These are phyloP conservation scores for Exidia glandulosa DNA, from an alignment of 768 basidiomycete genomes.

Conservation along the genomic window DNA sequence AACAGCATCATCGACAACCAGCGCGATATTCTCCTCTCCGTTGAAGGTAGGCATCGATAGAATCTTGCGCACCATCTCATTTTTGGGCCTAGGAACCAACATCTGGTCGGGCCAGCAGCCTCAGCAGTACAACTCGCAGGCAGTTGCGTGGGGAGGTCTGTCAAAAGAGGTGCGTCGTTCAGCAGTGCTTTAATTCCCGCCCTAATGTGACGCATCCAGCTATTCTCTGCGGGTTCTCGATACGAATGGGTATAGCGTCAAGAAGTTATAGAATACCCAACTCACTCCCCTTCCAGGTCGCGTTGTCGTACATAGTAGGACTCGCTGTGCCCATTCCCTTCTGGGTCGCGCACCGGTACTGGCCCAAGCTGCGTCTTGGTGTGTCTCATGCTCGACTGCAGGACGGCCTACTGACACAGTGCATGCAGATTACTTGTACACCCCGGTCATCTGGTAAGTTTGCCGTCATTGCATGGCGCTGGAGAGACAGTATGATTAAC, in stretches of 20 bases:
- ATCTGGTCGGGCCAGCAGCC: constrained; percentile 40
- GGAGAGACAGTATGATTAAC: no score
- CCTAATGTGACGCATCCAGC: constrained; percentile 6
- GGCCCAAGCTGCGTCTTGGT: constrained; percentile 27
- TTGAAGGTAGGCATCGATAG: constrained; percentile 22
- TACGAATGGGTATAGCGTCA: constrained; percentile 33
- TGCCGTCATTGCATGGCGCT: no score
- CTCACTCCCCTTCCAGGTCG: constrained; percentile 1
- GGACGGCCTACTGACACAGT: neutral
- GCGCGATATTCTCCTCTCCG: constrained; percentile 37
- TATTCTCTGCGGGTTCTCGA: constrained; percentile 35
- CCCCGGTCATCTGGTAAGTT: constrained; percentile 33
- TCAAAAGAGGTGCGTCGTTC: constrained; percentile 18
- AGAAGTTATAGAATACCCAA: neutral
- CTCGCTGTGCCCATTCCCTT: constrained; percentile 43
- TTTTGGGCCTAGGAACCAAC: constrained; percentile 35
- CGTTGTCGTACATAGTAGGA: constrained; percentile 36
- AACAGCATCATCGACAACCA: constrained; percentile 44
- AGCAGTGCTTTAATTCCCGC: neutral
- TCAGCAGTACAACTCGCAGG: constrained; percentile 40
- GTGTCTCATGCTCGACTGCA: neutral
- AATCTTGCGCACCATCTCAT: neutral
- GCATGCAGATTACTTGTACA: constrained; percentile 33
- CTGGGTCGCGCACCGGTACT: constrained; percentile 35
- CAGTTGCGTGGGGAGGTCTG: constrained; percentile 44